Evolutionary conservation across 2,329 filamentous ascomycete genomes (phyloP).

Genomic region (Pseudocercospora cruenta): DNA sequence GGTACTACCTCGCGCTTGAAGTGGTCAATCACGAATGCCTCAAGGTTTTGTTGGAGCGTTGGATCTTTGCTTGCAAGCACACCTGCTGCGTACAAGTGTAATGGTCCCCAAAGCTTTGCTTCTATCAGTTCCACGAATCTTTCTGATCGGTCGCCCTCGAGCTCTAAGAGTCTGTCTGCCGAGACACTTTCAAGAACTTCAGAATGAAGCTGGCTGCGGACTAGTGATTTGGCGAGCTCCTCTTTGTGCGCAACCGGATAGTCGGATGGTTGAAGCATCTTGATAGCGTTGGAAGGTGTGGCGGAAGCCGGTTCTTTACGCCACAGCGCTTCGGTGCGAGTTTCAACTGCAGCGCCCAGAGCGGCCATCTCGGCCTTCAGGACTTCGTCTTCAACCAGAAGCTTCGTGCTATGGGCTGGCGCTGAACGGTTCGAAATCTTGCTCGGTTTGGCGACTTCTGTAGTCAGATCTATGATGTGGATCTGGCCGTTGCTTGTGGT

Average conservation of each 20-base stretch:
- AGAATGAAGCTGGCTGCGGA: slow-evolving; percentile 21
- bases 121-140: slow-evolving; percentile 25
- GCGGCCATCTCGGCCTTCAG: slow-evolving; percentile 16
- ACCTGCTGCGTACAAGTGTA: slow-evolving; percentile 35
- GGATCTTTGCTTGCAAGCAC: slow-evolving; percentile 31
- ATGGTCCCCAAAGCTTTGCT: slow-evolving; percentile 29
- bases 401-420: slow-evolving; percentile 4
- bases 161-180: slow-evolving; percentile 19
- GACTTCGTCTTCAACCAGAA: slow-evolving; percentile 9
- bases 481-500: not conserved
- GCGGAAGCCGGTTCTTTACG: slow-evolving; percentile 17
- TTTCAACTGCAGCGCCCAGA: slow-evolving; percentile 14
- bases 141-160: slow-evolving; percentile 20
- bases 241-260: slow-evolving; percentile 5
- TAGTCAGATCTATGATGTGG: slow-evolving; percentile 8
- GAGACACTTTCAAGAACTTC: slow-evolving; percentile 25
- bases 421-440: not conserved
- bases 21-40: slow-evolving; percentile 32
- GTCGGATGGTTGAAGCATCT: slow-evolving; percentile 17
- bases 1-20: slow-evolving; percentile 34
- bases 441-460: slow-evolving; percentile 6
- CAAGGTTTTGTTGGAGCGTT: slow-evolving; percentile 33
- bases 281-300: slow-evolving; percentile 15
- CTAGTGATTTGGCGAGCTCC: slow-evolving; percentile 23
- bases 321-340: slow-evolving; percentile 18